Evolutionary conservation across 2,329 filamentous ascomycete genomes (phyloP).

Genomic region (Orbilia javanica): DNA sequence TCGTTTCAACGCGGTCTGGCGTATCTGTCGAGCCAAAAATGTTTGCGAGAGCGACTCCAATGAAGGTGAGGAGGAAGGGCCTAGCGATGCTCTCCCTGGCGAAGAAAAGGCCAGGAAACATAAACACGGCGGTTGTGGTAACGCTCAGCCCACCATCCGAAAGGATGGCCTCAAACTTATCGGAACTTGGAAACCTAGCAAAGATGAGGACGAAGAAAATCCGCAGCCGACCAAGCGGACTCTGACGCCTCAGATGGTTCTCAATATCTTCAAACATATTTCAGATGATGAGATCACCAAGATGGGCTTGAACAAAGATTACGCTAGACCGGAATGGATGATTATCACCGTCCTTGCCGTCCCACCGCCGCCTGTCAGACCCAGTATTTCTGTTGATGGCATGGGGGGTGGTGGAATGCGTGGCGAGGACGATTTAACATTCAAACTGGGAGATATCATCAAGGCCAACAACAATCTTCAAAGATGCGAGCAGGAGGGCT

Average conservation of each 20-base stretch:
- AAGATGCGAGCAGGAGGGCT: conserved; percentile 89
- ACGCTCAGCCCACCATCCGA: conserved; percentile 86
- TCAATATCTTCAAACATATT: conserved; percentile 88
- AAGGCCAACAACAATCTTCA: conserved; percentile 95
- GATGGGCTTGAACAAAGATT: conserved; percentile 93
- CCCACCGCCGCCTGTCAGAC: conserved; percentile 92
- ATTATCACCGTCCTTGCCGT: conserved; percentile 94
- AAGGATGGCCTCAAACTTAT: conserved; percentile 87
- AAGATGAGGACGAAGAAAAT: conserved; percentile 78
- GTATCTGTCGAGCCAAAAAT: conserved; percentile 88
- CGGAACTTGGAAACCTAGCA: conserved; percentile 78
- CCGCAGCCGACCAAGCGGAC: conserved; percentile 81
- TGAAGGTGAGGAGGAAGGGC: conserved; percentile 72
- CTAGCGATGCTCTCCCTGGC: conserved; percentile 54
- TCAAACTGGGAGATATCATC: conserved; percentile 98
- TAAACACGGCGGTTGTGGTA: conserved; percentile 90
- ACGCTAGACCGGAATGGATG: conserved; percentile 98
- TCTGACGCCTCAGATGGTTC: conserved; percentile 85
- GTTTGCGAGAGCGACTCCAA: conserved; percentile 83
- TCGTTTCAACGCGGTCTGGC: conserved; percentile 93
- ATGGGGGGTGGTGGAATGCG: conserved; percentile 85
- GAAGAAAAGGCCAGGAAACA: conserved; percentile 64
- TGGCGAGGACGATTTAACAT: conserved; percentile 98
- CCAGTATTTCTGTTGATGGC: conserved; percentile 96
- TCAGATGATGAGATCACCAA: conserved; percentile 82